A percentile compares a stretch with the other conserved stretches of the same genome.
Conservation (phyloP, 208 protist species). For the Acanthamoeba healyi region DNA sequence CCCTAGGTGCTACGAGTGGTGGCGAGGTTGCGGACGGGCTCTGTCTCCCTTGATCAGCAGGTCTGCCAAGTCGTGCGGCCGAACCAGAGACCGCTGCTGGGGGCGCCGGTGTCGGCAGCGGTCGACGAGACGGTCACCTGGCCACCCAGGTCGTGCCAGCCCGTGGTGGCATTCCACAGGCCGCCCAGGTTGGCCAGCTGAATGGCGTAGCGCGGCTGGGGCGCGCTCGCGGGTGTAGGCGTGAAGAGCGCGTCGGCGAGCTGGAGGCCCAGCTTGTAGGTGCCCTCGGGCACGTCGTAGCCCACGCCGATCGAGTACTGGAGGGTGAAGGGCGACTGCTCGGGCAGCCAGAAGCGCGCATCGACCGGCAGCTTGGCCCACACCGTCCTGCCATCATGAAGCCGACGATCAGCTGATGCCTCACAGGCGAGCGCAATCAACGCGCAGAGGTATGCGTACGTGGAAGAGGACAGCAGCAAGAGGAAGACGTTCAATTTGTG, state of each 20-base stretch:
- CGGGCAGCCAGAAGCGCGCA: neutral
- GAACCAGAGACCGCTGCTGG: neutral
- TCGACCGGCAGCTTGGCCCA: neutral
- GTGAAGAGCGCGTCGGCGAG: neutral
- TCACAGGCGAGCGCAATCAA: too few relatives aligned
- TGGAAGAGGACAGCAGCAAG: neutral
- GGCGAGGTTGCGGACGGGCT: too few relatives aligned
- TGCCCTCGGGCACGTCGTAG: neutral
- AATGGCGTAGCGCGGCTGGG: neutral
- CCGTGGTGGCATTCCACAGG: neutral
- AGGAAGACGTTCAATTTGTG: constrained; percentile 1
- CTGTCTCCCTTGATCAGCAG: too few relatives aligned
- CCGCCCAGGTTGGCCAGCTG: neutral
- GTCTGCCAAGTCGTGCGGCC: neutral
- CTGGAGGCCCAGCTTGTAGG: neutral
- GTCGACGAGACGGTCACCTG: neutral
- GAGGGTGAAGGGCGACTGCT: constrained; percentile 19
- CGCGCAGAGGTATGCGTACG: too few relatives aligned
- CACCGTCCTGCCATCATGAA: neutral
- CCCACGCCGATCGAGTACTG: neutral
- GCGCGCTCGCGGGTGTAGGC: neutral
- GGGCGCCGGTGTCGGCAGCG: neutral
- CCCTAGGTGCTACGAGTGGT: too few relatives aligned
- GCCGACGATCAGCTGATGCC: neutral
- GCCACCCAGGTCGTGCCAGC: neutral